Percentiles rank a stretch among this genome's conserved stretches.
Conservation (phyloP, 176 grass and related monocot genomes). For the Rhynchospora breviuscula region DNA sequence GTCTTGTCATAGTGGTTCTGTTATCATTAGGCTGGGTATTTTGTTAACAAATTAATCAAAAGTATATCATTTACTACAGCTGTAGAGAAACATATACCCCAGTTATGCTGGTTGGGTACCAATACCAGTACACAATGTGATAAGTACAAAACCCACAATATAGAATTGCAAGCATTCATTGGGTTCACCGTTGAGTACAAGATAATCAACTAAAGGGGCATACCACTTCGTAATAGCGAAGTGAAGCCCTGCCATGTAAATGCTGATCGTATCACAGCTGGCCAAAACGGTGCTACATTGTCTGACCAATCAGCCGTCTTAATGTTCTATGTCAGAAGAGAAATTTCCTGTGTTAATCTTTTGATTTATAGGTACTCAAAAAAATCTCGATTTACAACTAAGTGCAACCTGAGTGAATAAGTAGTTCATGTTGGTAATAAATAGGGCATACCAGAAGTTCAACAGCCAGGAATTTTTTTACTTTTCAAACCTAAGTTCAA, state of each 20-base stretch:
- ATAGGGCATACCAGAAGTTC: background rate
- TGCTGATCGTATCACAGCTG: constrained; percentile 78
- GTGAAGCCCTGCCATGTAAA: constrained; percentile 82
- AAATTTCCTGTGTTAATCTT: background rate
- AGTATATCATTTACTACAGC: background rate
- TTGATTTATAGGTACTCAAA: background rate
- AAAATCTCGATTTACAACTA: background rate
- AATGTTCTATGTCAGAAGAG: constrained; percentile 48
- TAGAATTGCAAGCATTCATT: background rate
- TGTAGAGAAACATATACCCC: background rate
- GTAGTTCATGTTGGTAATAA: background rate
- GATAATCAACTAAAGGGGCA: background rate
- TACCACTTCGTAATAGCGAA: constrained; percentile 68
- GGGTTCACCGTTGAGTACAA: background rate
- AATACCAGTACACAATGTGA: background rate
- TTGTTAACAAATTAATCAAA: background rate
- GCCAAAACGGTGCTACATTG: constrained; percentile 96
- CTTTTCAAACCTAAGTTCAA: background rate
- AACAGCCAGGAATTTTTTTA: no score
- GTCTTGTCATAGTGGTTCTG: background rate
- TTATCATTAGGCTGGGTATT: background rate
- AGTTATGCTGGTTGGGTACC: background rate
- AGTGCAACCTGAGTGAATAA: background rate
- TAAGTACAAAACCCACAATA: background rate
- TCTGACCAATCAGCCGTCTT: constrained; percentile 87